Conservation (phyloP, 2,329 filamentous ascomycete species). For the Xylariaceae sp. region DNA sequence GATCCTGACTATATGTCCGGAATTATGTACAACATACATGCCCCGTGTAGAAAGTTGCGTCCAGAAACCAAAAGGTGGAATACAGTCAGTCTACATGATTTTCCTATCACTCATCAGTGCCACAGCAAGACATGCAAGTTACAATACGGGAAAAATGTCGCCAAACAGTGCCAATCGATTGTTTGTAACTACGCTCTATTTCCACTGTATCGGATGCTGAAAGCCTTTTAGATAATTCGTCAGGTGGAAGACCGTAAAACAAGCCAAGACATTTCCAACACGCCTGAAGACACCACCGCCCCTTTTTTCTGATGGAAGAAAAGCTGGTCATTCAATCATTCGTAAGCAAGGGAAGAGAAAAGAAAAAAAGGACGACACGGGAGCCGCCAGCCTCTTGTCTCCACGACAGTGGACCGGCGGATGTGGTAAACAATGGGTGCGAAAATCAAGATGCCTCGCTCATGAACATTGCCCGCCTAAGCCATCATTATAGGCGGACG, state of each 20-base stretch:
- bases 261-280: slow-evolving; percentile 35
- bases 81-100: too few species aligned
- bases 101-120: too few species aligned
- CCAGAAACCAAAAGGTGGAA: too few species aligned
- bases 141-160: too few species aligned
- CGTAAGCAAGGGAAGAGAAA: slow-evolving; percentile 30
- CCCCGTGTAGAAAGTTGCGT: too few species aligned
- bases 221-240: slow-evolving; percentile 36
- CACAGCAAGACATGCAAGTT: too few species aligned
- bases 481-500: slow-evolving; percentile 28
- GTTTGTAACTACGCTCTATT: slow-evolving; percentile 28
- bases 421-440: slow-evolving; percentile 26
- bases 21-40: too few species aligned
- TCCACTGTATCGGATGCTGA: slow-evolving; percentile 33
- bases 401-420: slow-evolving; percentile 16
- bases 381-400: slow-evolving; percentile 27
- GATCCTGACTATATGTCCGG: too few species aligned
- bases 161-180: too few species aligned
- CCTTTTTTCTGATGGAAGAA: slow-evolving; percentile 34
- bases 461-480: slow-evolving; percentile 32
- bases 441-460: slow-evolving; percentile 29
- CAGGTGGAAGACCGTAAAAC: slow-evolving; percentile 36
- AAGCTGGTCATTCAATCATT: slow-evolving; percentile 32
- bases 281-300: slow-evolving; percentile 34
- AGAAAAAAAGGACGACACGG: too few species aligned